Base-by-base conservation (phyloP, 2,329 filamentous ascomycete species). In the Stagonosporopsis cucurbitacearum region DNA sequence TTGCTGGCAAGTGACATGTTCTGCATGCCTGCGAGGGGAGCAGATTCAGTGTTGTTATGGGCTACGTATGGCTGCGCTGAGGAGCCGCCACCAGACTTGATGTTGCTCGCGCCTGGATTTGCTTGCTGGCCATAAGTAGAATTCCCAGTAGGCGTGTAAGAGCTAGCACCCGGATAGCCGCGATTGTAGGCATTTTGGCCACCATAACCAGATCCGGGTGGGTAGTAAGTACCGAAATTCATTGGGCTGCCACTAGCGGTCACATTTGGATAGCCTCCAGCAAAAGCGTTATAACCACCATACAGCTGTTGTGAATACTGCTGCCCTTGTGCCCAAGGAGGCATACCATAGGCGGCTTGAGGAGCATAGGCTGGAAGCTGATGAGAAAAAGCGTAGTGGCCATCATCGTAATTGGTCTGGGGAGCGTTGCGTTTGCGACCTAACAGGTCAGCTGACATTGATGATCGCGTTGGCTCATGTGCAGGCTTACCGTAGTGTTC, bases 151-250 rank as follows among this genome's bases (percentile, higher is more conserved):
- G 65, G 60, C 1, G 58, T 60, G 33, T 60, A 60, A 15, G 60
- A 58, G 20, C 55, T 56, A 11, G 46, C 44, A 43, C 50, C 41
- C 40, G 55, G 46, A 28, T 65, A 64, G 19, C 64, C 68, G 19
- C 63, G 63, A 43, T 68, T 65, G 52, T 68, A 70, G 11, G 62
- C 54, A 13, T 66, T 57, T 2, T 64, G 63, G n/a, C 61, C 53
- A 17, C 62, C 60, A 36, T 68, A 73, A 12, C 55, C 58, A 11
- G 63, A 66, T 15, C 59, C 50, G 1, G 70, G 69, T 3, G 72
- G 69, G 33, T 71, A 73, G 57, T 68, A 72, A 8, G 53, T 66
- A 19, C 65, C 67, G 25, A 66, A 72, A 48, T 71, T 70, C 69
- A 72, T 72, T 2, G 69, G 71, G 26, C 65, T 72, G 8, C 69